Evolutionary conservation across 2,329 filamentous ascomycete species (phyloP).

Genomic region (Calonectria leucothoes): DNA sequence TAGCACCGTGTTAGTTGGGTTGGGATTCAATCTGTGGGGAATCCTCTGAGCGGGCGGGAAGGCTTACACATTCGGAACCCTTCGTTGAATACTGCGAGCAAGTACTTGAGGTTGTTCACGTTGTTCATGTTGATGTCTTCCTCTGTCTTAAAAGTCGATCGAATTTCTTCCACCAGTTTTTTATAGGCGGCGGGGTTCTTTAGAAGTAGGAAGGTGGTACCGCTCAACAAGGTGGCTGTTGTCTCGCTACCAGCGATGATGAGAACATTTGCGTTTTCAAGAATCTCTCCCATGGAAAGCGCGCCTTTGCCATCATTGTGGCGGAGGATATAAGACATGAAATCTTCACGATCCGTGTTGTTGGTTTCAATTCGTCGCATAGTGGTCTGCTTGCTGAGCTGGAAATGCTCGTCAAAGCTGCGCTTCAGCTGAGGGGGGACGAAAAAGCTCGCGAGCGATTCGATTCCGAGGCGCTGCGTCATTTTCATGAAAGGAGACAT

Average conservation of each 20-base stretch:
- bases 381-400: not conserved
- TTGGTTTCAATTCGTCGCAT: not conserved
- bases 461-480: not conserved
- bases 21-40: not conserved
- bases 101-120: not conserved
- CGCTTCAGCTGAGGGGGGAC: not conserved
- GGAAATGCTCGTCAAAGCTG: not conserved
- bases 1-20: not conserved
- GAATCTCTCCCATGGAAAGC: not conserved
- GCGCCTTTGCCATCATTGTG: not conserved
- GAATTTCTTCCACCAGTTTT: not conserved
- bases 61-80: not conserved
- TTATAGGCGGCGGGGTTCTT: not conserved
- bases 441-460: not conserved
- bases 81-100: not conserved
- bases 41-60: no score
- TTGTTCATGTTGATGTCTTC: not conserved
- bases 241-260: not conserved
- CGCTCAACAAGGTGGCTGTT: not conserved
- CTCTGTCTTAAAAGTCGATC: not conserved
- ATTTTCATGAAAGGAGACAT: not conserved
- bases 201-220: not conserved
- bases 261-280: not conserved
- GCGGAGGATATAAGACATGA: not conserved
- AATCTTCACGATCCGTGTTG: not conserved